phyloP scores from a whole-genome alignment of 164 flowering plant species.

The Magnolia changhungtana region DNA sequence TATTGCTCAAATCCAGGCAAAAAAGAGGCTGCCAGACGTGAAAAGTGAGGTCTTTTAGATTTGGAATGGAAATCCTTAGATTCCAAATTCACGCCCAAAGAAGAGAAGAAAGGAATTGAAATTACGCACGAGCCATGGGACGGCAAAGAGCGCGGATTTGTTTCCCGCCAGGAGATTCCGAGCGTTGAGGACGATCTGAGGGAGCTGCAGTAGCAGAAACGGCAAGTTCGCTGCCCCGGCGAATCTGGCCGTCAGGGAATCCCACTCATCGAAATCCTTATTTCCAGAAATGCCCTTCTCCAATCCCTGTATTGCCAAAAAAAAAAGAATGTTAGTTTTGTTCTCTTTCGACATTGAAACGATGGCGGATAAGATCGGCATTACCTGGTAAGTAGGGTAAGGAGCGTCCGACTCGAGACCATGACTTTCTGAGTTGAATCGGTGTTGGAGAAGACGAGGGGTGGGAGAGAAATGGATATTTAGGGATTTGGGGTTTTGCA shows the following conservation, averaged over 20 bases:
- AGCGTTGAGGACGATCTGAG: constrained; percentile 87
- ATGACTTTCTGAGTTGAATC: neutral
- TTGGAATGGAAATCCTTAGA: neutral
- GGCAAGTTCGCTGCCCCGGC: constrained; percentile 80
- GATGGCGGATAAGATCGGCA: neutral
- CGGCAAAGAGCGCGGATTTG: constrained; percentile 60
- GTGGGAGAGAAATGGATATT: neutral
- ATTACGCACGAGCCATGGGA: constrained; percentile 77
- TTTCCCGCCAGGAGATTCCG: constrained; percentile 80
- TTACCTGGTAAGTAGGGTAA: neutral
- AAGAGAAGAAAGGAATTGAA: neutral
- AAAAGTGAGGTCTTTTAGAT: too few species aligned
- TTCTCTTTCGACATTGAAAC: neutral
- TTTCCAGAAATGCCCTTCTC: neutral
- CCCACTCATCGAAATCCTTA: constrained; percentile 55
- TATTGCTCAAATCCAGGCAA: too few species aligned
- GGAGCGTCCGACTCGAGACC: constrained; percentile 4
- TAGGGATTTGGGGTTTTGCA: neutral
- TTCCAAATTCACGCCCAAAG: neutral
- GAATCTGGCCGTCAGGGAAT: constrained; percentile 66
- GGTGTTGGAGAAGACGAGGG: neutral
- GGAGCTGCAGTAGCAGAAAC: constrained; percentile 70
- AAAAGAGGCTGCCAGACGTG: too few species aligned
- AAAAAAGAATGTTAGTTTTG: neutral
- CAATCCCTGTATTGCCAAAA: neutral